phyloP scores from a whole-genome alignment of 768 basidiomycete species.

The Astraeus odoratus region DNA sequence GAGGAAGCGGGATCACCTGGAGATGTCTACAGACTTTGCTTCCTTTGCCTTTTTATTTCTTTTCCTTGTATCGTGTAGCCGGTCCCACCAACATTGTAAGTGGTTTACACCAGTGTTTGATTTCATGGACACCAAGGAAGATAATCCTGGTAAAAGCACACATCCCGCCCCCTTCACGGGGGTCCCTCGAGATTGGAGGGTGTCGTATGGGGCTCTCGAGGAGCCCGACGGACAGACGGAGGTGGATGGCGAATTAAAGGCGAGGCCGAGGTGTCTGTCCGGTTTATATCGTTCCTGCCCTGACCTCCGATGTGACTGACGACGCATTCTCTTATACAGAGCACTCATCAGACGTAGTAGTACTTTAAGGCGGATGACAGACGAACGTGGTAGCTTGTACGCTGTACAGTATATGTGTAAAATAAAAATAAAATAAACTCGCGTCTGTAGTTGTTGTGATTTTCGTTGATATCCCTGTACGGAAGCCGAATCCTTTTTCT shows the following conservation, averaged over 20 bases:
- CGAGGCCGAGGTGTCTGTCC: conserved; percentile 67
- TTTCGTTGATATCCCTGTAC: conserved; percentile 3
- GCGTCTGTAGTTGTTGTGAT: no score
- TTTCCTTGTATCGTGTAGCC: no score
- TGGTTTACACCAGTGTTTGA: conserved; percentile 14
- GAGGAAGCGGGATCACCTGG: conserved; percentile 93
- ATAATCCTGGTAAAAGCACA: conserved; percentile 86
- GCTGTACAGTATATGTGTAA: background rate
- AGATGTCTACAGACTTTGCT: conserved; percentile 65
- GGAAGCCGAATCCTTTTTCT: conserved; percentile 1
- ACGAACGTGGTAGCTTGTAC: background rate
- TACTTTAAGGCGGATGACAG: no score
- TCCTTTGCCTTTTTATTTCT: no score
- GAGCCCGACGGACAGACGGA: conserved; percentile 40
- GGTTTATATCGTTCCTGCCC: background rate
- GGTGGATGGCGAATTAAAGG: conserved; percentile 78
- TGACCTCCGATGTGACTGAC: background rate
- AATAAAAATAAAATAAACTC: conserved; percentile 1
- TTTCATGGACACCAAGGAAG: conserved; percentile 48
- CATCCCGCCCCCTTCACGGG: conserved; percentile 44
- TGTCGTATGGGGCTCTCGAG: conserved; percentile 22
- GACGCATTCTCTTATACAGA: no score
- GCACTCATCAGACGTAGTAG: no score
- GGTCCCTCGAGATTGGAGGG: conserved; percentile 3
- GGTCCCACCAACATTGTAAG: no score